A percentile compares a stretch with the other conserved stretches of the same genome.
These are phyloP conservation scores for Sporopachydermia lactativora DNA, from an alignment of 805 yeast genomes.

Conservation along the genomic window DNA sequence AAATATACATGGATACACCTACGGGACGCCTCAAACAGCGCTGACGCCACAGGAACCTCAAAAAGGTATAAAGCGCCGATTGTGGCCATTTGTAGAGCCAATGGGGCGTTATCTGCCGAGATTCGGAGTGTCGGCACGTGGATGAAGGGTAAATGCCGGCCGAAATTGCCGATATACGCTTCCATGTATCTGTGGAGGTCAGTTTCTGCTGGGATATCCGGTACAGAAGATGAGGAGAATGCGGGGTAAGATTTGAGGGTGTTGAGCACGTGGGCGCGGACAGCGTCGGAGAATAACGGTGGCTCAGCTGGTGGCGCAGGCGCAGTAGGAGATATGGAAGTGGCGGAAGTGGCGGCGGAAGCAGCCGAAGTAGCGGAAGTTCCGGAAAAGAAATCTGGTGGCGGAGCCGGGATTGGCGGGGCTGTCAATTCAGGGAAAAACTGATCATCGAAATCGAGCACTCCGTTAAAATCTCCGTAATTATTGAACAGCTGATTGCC, in stretches of 20 bases:
- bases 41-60: slow-evolving; percentile 54
- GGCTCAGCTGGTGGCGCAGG: background rate
- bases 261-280: slow-evolving; percentile 18
- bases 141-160: slow-evolving; percentile 71
- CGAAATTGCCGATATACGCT: slow-evolving; percentile 66
- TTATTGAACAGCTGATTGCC: background rate
- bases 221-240: background rate
- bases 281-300: background rate
- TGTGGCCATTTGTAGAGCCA: slow-evolving; percentile 69
- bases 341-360: background rate
- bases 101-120: slow-evolving; percentile 42
- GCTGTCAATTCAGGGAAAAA: background rate
- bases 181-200: slow-evolving; percentile 67
- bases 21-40: slow-evolving; percentile 74
- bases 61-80: slow-evolving; percentile 81
- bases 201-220: slow-evolving; percentile 55
- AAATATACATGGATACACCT: slow-evolving; percentile 76
- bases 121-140: slow-evolving; percentile 50
- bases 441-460: background rate
- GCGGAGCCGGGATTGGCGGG: background rate
- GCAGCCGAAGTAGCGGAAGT: background rate
- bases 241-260: slow-evolving; percentile 33
- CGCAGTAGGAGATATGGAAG: background rate
- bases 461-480: background rate
- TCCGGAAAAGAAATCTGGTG: background rate